Base-by-base conservation (phyloP, 805 yeast species). In the Kregervanrija pseudodelftensis region DNA sequence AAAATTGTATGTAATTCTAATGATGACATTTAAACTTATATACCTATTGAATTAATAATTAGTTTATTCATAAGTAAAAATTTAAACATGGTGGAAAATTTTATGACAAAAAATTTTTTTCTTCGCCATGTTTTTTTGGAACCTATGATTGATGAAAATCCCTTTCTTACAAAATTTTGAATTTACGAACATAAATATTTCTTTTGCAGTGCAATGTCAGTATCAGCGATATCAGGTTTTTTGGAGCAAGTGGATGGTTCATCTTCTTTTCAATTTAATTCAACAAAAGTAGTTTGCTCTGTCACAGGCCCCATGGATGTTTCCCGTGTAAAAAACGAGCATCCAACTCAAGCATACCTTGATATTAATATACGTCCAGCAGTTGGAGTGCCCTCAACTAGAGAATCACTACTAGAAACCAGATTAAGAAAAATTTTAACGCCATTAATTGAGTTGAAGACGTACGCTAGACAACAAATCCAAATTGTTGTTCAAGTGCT, bases 281-380 rank as follows among this genome's bases (percentile, higher is more conserved):
- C 61, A 13, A 77, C 84, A 1, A 75, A 75, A 45, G 80, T 85
- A 3, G 64, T 90, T 2, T 78, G 82, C 37, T 80, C 96, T 0
- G 90, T 91, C 1, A 76, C 90, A 1, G 99, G 99, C 0, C 99
- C 99, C 0, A 74, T 91, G 30, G 97, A 91, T 56, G 53, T 55
- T 2, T 81, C 87, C 10, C 83, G 82, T 59, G 64, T 78, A 11
- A 76, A 91, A 53, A 95, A 89, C 58, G 98, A 91, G 60, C 63
- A 81, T 32, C 96, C 97, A 10, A 81, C 85, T 12, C 69, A 73
- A 38, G 82, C 91, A 12, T 80, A 86, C 13, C 61, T 93, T 13
- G 96, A 89, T 61, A 74, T 93, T 8, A 75, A 79, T 15, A 80
- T 90, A 2, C 70, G 89, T 35, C 96, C 98, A 1, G 78, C 83